Conservation (phyloP, 179 eudicot species). For the Corrigiola litoralis region DNA sequence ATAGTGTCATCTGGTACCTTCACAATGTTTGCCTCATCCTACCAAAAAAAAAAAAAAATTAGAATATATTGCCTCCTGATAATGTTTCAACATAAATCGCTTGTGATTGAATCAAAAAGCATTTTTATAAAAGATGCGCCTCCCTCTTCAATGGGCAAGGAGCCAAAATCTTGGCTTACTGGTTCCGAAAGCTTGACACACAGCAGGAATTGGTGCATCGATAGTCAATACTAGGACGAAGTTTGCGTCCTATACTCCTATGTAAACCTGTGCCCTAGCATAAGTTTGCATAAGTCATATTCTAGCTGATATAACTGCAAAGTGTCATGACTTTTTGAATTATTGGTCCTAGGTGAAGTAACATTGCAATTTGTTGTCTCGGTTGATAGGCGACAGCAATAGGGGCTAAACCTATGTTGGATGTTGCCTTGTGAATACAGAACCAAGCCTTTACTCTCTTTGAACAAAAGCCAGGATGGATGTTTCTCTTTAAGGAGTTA, state of each 20-base stretch:
- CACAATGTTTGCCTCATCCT: too few species aligned
- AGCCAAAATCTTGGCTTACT: constrained; percentile 17
- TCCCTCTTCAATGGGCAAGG: constrained; percentile 1
- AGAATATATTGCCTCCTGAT: background rate
- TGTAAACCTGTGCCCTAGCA: background rate
- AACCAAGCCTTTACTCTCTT: background rate
- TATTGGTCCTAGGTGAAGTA: background rate
- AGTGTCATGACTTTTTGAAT: background rate
- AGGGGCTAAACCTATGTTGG: background rate
- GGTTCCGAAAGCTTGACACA: constrained; percentile 29
- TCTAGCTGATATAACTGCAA: constrained; percentile 1
- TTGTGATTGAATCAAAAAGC: constrained; percentile 13
- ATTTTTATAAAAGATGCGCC: too few species aligned
- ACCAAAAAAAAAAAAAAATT: background rate
- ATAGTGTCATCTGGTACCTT: too few species aligned
- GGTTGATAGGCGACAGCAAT: constrained; percentile 15
- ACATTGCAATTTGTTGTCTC: background rate
- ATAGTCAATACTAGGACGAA: background rate
- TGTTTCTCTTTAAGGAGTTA: too few species aligned
- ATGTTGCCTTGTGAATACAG: background rate
- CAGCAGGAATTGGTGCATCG: constrained; percentile 6
- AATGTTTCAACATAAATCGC: constrained; percentile 1
- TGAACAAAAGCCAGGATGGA: too few species aligned
- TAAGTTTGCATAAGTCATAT: background rate
- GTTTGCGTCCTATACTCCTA: background rate